Percentiles rank a stretch among this genome's conserved stretches.
Conservation (phyloP, 768 basidiomycete species). For the Cystobasidium tubakii region DNA sequence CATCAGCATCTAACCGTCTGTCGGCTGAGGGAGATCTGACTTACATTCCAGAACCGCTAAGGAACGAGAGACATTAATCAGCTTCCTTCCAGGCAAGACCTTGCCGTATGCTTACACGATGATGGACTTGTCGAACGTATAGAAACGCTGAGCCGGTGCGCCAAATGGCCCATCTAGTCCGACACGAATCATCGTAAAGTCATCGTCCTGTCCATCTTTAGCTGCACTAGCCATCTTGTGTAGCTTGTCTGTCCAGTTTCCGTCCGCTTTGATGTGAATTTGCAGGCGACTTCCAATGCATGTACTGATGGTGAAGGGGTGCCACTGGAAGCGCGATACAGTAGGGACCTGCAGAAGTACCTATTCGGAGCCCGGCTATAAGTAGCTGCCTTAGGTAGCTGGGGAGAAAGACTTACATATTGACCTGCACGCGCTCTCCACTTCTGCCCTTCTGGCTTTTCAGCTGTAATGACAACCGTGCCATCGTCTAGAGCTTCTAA, state of each 20-base stretch:
- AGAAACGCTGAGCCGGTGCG: conserved; percentile 31
- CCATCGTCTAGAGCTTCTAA: conserved; percentile 30
- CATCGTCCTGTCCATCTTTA: neutral
- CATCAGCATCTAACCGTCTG: neutral
- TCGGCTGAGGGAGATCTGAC: neutral
- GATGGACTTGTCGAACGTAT: conserved; percentile 36
- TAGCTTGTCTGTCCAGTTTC: conserved; percentile 29
- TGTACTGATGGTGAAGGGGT: conserved; percentile 31
- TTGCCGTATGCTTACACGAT: conserved; percentile 2
- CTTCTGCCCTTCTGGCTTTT: conserved; percentile 28
- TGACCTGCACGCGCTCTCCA: conserved; percentile 30
- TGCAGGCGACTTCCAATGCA: conserved; percentile 33
- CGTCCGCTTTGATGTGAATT: conserved; percentile 34
- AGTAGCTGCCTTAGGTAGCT: neutral
- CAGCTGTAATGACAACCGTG: conserved; percentile 26
- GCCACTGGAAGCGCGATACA: conserved; percentile 30
- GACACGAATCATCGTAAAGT: conserved; percentile 4
- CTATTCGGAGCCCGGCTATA: neutral
- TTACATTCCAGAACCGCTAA: conserved; percentile 15
- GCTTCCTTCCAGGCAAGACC: too few species aligned
- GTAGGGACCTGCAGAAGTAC: conserved; percentile 22
- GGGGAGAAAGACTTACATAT: conserved; percentile 5
- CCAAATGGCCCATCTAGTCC: conserved; percentile 31
- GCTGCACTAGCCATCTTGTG: conserved; percentile 8
- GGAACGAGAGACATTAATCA: neutral